Percentiles rank a stretch among this genome's conserved stretches.
phyloP scores from a whole-genome alignment of 192 early-diverging fungal species.

The Coemansia reversa region DNA sequence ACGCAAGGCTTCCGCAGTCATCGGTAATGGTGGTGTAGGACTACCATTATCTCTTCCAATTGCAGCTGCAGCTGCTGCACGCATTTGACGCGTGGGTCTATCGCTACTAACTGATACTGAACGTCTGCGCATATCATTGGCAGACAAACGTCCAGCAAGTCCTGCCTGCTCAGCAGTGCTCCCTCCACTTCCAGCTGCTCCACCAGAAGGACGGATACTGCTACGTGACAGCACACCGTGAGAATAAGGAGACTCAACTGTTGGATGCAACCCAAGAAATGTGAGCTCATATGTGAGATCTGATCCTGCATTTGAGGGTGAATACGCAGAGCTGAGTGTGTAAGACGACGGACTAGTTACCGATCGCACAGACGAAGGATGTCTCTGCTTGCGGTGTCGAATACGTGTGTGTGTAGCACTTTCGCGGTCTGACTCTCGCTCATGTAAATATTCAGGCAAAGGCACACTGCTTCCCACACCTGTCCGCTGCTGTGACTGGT shows the following conservation, averaged over 20 bases:
- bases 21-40: neutral
- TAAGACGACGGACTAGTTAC: conserved; percentile 35
- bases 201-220: conserved; percentile 9
- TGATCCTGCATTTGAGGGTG: conserved; percentile 50
- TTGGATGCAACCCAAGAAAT: conserved; percentile 43
- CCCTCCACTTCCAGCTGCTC: neutral
- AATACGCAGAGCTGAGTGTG: conserved; percentile 47
- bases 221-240: conserved; percentile 21
- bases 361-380: conserved; percentile 31
- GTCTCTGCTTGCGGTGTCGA: conserved; percentile 31
- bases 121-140: conserved; percentile 15
- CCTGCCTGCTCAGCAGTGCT: conserved; percentile 2
- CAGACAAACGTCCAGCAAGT: neutral
- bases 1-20: conserved; percentile 6
- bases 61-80: neutral
- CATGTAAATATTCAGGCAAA: conserved; percentile 18
- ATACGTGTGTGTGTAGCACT: conserved; percentile 51
- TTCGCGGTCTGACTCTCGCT: conserved; percentile 28
- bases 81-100: neutral
- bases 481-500: neutral
- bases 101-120: conserved; percentile 24
- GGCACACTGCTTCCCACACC: neutral
- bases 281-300: conserved; percentile 50
- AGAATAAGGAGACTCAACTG: conserved; percentile 34
- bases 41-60: neutral